Base-by-base conservation (phyloP, 2,329 filamentous ascomycete genomes). In the Sporothrix schenckii region DNA sequence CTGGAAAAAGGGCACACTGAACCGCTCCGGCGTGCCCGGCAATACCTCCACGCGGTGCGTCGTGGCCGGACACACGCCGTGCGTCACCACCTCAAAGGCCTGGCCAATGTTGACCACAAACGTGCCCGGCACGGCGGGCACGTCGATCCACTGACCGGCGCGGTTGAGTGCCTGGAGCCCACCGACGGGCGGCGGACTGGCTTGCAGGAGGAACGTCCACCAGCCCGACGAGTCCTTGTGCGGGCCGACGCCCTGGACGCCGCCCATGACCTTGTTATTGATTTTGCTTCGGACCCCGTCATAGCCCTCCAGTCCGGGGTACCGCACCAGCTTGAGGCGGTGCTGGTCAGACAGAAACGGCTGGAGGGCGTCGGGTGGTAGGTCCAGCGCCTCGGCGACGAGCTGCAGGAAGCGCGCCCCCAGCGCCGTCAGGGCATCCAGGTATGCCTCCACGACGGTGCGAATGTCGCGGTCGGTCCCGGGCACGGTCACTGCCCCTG, bases 161-260 rank as follows among this genome's bases (percentile, higher is more conserved):
- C 80, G 79, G 71, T 83, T 83, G 19, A 88, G 80, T 0, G 83
- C 84, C 74, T 88, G 83, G 0, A 88, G 78, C 0, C 86, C 83
- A 52, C 81, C 76, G 1, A 83, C 79, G 11, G 82, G 78, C 3
- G 85, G 83, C 2, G 83, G 81, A 0, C 84, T 86, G 7, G 87
- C 85, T 76, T 90, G 88, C 1, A 88, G 82, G 3, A 90, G 81
- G 72, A 90, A 89, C 0, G 88, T 89, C 80, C 87, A 87, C 86
- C 86, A 89, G 3, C 87, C 87, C 0, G 86, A 88, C 0, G 84
- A 88, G 76, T 88, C 86, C 74, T 89, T 89, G 78, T 89, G 87
- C 0, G 87, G 84, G 0, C 87, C 87, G 1, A 89, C 86, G 0
- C 87, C 87, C 77, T 89, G 86, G 24, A 30, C 13, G 24, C 53